phyloP scores from a whole-genome alignment of 768 basidiomycete genomes.

The Lactarius quietus region DNA sequence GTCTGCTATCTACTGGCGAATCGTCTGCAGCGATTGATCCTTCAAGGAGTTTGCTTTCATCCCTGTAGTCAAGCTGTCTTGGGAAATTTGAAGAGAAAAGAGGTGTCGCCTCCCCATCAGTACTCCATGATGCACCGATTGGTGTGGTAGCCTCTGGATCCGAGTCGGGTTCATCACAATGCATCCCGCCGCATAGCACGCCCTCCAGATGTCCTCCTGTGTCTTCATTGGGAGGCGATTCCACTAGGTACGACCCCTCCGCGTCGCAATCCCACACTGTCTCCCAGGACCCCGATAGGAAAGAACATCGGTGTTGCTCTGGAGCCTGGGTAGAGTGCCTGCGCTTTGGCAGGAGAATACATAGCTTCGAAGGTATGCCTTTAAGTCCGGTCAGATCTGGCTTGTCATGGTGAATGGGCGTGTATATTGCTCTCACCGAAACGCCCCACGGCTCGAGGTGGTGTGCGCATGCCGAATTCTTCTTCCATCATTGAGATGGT shows the following conservation, averaged over 20 bases:
- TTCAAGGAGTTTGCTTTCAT: not conserved
- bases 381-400: not conserved
- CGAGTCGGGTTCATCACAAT: not conserved
- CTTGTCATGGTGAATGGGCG: not conserved
- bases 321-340: slow-evolving; percentile 11
- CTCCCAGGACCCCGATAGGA: slow-evolving; percentile 7
- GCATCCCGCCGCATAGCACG: not conserved
- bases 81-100: slow-evolving; percentile 12
- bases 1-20: not conserved
- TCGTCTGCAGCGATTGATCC: not conserved
- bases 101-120: slow-evolving; percentile 12
- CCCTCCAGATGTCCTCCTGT: not conserved
- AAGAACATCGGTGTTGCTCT: slow-evolving; percentile 2
- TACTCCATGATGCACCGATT: not conserved
- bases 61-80: not conserved
- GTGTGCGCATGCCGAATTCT: slow-evolving; percentile 12
- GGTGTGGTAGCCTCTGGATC: slow-evolving; percentile 3
- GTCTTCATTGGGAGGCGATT: not conserved
- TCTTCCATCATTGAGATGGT: slow-evolving; percentile 16
- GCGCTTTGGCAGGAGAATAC: slow-evolving; percentile 8
- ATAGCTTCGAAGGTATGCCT: slow-evolving; percentile 7
- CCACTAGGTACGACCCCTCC: not conserved
- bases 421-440: slow-evolving; percentile 1
- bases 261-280: slow-evolving; percentile 11
- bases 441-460: not conserved